Evolutionary conservation across 2,329 filamentous ascomycete species (phyloP).

Genomic region (Nothophoma quercina): DNA sequence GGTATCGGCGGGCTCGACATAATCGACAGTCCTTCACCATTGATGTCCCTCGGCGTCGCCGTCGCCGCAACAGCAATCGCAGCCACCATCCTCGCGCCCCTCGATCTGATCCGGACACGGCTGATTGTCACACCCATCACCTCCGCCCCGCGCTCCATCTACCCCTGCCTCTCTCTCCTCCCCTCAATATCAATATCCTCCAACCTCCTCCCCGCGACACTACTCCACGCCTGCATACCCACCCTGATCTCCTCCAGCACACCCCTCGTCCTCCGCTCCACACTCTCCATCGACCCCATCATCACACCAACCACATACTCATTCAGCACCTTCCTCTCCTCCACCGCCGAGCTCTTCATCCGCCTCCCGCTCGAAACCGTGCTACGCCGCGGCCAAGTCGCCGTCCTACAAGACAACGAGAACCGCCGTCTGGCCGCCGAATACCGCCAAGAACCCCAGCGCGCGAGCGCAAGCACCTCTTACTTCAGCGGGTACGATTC

Average conservation of each 20-base stretch:
- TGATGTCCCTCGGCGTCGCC: constrained; percentile 78
- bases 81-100: constrained; percentile 80
- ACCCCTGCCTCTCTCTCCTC: constrained; percentile 78
- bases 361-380: constrained; percentile 93
- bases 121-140: constrained; percentile 85
- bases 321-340: constrained; percentile 80
- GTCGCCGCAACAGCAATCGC: constrained; percentile 72
- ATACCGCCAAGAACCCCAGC: constrained; percentile 32
- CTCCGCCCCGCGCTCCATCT: constrained; percentile 76
- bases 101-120: constrained; percentile 88
- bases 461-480: background rate
- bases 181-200: constrained; percentile 74
- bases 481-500: constrained; percentile 6
- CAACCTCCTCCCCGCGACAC: constrained; percentile 78
- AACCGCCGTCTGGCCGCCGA: constrained; percentile 36
- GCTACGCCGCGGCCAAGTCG: constrained; percentile 84
- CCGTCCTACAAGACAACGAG: constrained; percentile 59
- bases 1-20: constrained; percentile 75
- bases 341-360: constrained; percentile 79
- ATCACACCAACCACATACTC: constrained; percentile 83
- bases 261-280: constrained; percentile 84
- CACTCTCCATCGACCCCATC: constrained; percentile 82
- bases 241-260: constrained; percentile 82
- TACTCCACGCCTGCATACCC: constrained; percentile 85
- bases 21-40: constrained; percentile 80